These are phyloP conservation scores for slime mould (Dictyostelium discoideum) DNA, from an alignment of 78 protist genomes.

Conservation along the genomic window dicty_2.7 NC_007091.3:4739001-4739500, in stretches of 20 bases:
- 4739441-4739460: too few species aligned
- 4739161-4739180: constrained; percentile 24
- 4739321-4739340: too few species aligned
- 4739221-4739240: constrained; percentile 29
- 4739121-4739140: not conserved
- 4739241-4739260: not conserved
- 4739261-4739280: not conserved
- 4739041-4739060: constrained; percentile 13
- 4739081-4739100: not conserved
- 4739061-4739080: constrained; percentile 17
- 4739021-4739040: not conserved
- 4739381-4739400: too few species aligned
- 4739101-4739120: not conserved
- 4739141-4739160: constrained; percentile 20
- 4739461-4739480: not conserved
- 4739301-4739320: not conserved
- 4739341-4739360: too few species aligned
- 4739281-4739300: not conserved
- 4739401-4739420: too few species aligned
- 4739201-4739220: constrained; percentile 1
- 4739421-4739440: too few species aligned
- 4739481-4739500: too few species aligned
- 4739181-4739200: not conserved
- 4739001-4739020: not conserved
- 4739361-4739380: too few species aligned